phyloP scores from a whole-genome alignment of 129 eudicot genomes.

The Tagetes erecta region DNA sequence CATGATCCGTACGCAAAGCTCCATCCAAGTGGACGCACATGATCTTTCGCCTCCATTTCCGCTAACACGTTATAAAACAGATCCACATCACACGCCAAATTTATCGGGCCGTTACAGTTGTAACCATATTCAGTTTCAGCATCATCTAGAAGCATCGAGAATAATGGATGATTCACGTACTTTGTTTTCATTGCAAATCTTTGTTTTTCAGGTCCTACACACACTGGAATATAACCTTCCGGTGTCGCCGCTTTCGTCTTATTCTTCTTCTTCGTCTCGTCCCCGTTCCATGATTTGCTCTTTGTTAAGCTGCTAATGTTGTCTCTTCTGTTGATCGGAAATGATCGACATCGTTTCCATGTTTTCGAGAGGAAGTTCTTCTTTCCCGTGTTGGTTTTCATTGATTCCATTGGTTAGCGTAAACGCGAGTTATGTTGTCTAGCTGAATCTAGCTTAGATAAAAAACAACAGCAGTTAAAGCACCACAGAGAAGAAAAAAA shows the following conservation, averaged over 20 bases:
- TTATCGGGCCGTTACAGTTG: conserved; percentile 56
- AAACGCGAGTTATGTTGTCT: too few relatives aligned
- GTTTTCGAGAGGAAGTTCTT: conserved; percentile 49
- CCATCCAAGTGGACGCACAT: conserved; percentile 17
- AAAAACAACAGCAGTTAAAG: too few relatives aligned
- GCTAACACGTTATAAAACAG: conserved; percentile 55
- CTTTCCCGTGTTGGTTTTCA: conserved; percentile 23
- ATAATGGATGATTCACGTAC: conserved; percentile 61
- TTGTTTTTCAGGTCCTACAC: conserved; percentile 66
- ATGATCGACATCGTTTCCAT: conserved; percentile 50
- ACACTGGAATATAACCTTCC: conserved; percentile 60
- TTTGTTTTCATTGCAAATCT: conserved; percentile 61
- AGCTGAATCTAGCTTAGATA: too few relatives aligned
- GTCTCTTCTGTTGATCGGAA: conserved; percentile 17
- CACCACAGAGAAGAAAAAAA: too few relatives aligned
- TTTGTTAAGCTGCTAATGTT: conserved; percentile 26
- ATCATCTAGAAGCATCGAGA: conserved; percentile 67
- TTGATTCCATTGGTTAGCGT: conserved; percentile 20
- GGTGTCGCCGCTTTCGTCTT: conserved; percentile 35
- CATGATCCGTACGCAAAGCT: conserved; percentile 37
- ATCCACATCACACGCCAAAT: conserved; percentile 72
- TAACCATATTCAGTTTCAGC: conserved; percentile 67
- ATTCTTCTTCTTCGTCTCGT: background rate
- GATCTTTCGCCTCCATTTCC: conserved; percentile 47
- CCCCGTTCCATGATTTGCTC: conserved; percentile 47